phyloP scores from a whole-genome alignment of 176 grass and related monocot species.

The Pharus latifolius region DNA sequence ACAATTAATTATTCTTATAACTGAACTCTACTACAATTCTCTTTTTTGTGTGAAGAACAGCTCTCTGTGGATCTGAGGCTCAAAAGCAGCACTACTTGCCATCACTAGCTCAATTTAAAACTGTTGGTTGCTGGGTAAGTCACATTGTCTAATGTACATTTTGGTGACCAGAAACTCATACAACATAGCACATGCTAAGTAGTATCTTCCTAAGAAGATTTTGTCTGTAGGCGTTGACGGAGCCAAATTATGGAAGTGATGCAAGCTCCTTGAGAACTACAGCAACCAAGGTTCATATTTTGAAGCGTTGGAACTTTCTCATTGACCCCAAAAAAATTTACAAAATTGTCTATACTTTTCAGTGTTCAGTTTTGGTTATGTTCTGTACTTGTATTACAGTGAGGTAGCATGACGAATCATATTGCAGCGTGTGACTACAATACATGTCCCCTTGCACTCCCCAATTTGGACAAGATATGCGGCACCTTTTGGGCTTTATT shows the following conservation, averaged over 20 bases:
- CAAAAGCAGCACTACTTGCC: slow-evolving; percentile 60
- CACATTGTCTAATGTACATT: neutral
- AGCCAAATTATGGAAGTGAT: slow-evolving; percentile 83
- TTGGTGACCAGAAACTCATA: neutral
- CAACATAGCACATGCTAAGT: neutral
- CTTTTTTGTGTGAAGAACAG: slow-evolving; percentile 15
- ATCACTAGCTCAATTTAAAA: slow-evolving; percentile 45
- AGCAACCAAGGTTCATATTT: slow-evolving; percentile 49
- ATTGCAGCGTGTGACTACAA: neutral
- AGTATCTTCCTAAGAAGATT: neutral
- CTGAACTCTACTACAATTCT: neutral
- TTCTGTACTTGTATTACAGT: neutral
- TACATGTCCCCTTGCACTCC: neutral
- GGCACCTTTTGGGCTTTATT: neutral
- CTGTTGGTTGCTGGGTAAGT: slow-evolving; percentile 58
- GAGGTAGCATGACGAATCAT: neutral
- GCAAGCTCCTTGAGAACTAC: slow-evolving; percentile 62
- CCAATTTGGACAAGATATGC: neutral
- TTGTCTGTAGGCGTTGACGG: slow-evolving; percentile 56
- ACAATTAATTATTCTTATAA: neutral
- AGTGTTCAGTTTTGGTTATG: neutral
- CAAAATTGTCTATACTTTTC: neutral
- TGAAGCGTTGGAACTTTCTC: neutral
- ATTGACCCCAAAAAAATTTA: neutral
- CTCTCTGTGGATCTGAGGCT: slow-evolving; percentile 60